Conservation (phyloP, 805 yeast species). For the Teunomyces panamensis region DNA sequence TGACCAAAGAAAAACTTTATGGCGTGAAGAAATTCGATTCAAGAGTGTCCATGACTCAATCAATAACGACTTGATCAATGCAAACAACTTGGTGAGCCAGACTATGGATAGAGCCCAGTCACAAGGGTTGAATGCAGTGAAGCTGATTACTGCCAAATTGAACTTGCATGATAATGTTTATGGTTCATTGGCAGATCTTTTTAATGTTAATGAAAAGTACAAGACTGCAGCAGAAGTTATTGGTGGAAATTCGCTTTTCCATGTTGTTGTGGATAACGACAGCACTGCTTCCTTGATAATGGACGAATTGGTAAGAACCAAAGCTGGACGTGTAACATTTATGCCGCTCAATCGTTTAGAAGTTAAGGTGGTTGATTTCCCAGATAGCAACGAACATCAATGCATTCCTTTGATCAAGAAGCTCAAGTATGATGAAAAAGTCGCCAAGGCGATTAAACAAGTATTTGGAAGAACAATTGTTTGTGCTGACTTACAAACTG, state of each 20-base stretch:
- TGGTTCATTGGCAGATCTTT: conserved; percentile 85
- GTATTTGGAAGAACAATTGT: conserved; percentile 82
- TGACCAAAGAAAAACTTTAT: conserved; percentile 67
- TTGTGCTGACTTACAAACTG: conserved; percentile 63
- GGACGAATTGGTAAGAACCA: conserved; percentile 67
- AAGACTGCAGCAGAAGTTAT: conserved; percentile 84
- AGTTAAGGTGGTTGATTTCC: conserved; percentile 45
- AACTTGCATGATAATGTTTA: conserved; percentile 60
- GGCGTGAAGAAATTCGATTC: conserved; percentile 76
- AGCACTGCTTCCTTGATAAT: conserved; percentile 76
- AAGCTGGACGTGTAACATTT: conserved; percentile 84
- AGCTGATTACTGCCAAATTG: conserved; percentile 56
- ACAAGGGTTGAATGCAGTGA: conserved; percentile 67
- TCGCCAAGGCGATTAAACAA: conserved; percentile 68
- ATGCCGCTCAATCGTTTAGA: conserved; percentile 78
- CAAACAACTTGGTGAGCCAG: conserved; percentile 60
- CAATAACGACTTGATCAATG: conserved; percentile 50
- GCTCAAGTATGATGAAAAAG: conserved; percentile 54
- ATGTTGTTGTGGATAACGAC: conserved; percentile 86
- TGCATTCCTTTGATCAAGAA: conserved; percentile 78
- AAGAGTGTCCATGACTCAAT: conserved; percentile 56
- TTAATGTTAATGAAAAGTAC: conserved; percentile 77
- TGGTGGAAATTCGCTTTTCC: conserved; percentile 83
- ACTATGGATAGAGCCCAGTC: conserved; percentile 74
- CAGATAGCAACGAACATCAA: conserved; percentile 53